Conservation (phyloP, 2,329 filamentous ascomycete species). For the Teratosphaeria epicoccoides region DNA sequence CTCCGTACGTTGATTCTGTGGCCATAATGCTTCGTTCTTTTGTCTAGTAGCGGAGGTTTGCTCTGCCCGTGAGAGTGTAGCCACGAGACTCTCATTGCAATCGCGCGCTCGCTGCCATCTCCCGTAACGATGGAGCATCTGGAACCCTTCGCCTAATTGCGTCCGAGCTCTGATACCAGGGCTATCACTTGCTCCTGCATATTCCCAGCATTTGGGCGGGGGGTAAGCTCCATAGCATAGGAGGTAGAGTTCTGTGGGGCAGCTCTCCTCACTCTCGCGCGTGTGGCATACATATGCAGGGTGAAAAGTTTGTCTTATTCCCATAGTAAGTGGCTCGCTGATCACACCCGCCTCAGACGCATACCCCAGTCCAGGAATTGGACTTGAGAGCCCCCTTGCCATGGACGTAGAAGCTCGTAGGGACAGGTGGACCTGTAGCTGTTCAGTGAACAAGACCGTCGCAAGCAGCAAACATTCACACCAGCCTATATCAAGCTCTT, state of each 20-base stretch:
- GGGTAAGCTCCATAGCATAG: neutral
- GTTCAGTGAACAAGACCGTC: no score
- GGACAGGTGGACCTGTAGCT: no score
- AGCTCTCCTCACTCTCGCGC: neutral
- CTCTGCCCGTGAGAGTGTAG: neutral
- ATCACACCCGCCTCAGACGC: neutral
- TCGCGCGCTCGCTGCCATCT: neutral
- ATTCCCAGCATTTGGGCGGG: neutral
- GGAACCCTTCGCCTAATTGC: neutral
- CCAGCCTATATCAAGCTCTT: constrained; percentile 9
- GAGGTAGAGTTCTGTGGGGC: neutral
- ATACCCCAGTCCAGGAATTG: neutral
- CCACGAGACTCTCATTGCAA: neutral
- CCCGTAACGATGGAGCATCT: neutral
- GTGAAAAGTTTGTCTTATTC: neutral
- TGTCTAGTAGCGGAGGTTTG: neutral
- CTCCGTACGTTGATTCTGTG: constrained; percentile 22
- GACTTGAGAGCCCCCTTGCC: neutral
- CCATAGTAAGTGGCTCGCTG: neutral
- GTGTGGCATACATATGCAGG: neutral
- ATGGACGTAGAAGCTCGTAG: no score
- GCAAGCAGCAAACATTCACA: no score
- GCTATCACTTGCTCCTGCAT: neutral
- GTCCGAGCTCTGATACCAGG: neutral
- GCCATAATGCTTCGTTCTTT: neutral